These are phyloP conservation scores for Friedmanniomyces simplex DNA, from an alignment of 495 filamentous ascomycete genomes.

Conservation along the genomic window DNA sequence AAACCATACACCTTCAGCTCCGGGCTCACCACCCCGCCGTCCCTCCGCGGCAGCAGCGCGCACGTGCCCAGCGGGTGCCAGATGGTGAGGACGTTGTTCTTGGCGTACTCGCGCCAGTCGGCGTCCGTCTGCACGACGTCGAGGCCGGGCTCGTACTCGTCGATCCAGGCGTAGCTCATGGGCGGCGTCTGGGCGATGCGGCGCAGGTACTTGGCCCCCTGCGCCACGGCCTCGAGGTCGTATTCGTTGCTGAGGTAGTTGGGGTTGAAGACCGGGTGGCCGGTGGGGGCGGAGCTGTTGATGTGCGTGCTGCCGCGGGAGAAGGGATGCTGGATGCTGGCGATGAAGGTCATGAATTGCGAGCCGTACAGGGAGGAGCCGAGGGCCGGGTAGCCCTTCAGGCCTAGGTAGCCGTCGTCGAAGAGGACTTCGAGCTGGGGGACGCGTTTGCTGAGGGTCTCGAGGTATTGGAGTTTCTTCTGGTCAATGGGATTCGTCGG, in stretches of 20 bases:
- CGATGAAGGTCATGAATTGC: slow-evolving; percentile 17
- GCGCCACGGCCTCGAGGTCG: slow-evolving; percentile 6
- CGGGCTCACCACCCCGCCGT: slow-evolving; percentile 26
- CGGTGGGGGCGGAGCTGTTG: slow-evolving; percentile 1
- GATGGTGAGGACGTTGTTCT: slow-evolving; percentile 4
- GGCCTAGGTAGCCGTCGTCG: slow-evolving; percentile 20
- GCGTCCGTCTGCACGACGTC: slow-evolving; percentile 9
- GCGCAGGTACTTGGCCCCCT: slow-evolving; percentile 13
- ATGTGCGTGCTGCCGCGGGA: slow-evolving; percentile 18
- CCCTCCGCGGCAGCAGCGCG: slow-evolving; percentile 38
- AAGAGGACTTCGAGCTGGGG: slow-evolving; percentile 24
- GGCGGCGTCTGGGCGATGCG: slow-evolving; percentile 10
- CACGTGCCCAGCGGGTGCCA: slow-evolving; percentile 41
- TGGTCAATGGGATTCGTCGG: slow-evolving; percentile 7
- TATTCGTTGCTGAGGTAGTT: slow-evolving; percentile 13
- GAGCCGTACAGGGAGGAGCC: slow-evolving; percentile 8
- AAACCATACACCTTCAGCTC: slow-evolving; percentile 16
- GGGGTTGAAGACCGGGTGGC: slow-evolving; percentile 9
- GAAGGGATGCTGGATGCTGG: slow-evolving; percentile 15
- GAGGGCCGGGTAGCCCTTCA: slow-evolving; percentile 16
- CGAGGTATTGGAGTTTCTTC: slow-evolving; percentile 12
- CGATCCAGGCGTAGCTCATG: background rate
- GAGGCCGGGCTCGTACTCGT: slow-evolving; percentile 14
- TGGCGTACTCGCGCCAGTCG: slow-evolving; percentile 10
- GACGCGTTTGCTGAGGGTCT: slow-evolving; percentile 1